Conservation (phyloP, 495 filamentous ascomycete species). For the Rusavskia elegans region DNA sequence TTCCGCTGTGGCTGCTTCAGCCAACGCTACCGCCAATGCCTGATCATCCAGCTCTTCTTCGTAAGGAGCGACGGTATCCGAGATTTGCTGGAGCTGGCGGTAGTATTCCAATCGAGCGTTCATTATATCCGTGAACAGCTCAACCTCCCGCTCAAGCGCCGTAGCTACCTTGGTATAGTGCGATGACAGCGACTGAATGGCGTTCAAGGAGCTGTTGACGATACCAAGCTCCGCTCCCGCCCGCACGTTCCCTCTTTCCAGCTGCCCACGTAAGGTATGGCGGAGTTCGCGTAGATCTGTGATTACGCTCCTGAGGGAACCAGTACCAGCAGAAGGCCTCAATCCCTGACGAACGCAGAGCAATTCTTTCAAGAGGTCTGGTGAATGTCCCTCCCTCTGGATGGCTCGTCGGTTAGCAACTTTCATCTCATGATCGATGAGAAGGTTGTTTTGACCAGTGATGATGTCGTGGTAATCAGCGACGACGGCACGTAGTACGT, state of each 20-base stretch:
- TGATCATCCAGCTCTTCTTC: slow-evolving; percentile 38
- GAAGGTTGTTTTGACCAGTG: slow-evolving; percentile 56
- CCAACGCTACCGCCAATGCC: slow-evolving; percentile 24
- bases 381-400: slow-evolving; percentile 53
- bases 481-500: slow-evolving; percentile 55
- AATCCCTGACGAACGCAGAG: slow-evolving; percentile 37
- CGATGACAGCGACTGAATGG: slow-evolving; percentile 40
- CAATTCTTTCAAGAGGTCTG: slow-evolving; percentile 46
- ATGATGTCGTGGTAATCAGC: slow-evolving; percentile 64
- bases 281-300: slow-evolving; percentile 49
- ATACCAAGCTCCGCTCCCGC: slow-evolving; percentile 49
- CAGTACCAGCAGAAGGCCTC: slow-evolving; percentile 38
- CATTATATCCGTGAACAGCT: slow-evolving; percentile 59
- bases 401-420: slow-evolving; percentile 39
- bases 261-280: slow-evolving; percentile 44
- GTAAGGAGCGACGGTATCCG: slow-evolving; percentile 65
- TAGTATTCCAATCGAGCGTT: slow-evolving; percentile 79
- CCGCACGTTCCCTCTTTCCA: slow-evolving; percentile 42
- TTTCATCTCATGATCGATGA: slow-evolving; percentile 63
- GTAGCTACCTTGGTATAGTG: slow-evolving; percentile 48
- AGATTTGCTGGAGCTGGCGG: slow-evolving; percentile 72
- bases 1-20: slow-evolving; percentile 30
- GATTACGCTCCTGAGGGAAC: slow-evolving; percentile 53
- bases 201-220: slow-evolving; percentile 35
- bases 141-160: slow-evolving; percentile 53